Conservation (phyloP, 2,329 filamentous ascomycete species). For the Tolypocladium album region DNA sequence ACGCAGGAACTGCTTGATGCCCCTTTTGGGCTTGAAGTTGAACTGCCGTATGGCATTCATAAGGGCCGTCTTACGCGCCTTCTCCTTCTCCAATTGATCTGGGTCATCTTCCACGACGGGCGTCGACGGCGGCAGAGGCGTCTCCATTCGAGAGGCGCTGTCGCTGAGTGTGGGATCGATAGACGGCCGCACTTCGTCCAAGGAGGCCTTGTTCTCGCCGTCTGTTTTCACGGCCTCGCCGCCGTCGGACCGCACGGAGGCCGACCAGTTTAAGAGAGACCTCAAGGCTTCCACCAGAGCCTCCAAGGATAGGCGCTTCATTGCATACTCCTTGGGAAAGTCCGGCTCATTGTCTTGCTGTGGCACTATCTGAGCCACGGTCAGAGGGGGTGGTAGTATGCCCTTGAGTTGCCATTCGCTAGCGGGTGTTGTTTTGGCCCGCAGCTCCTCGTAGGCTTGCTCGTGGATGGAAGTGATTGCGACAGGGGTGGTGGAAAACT, state of each 20-base stretch:
- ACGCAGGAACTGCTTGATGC: conserved; percentile 71
- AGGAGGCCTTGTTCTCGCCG: conserved; percentile 24
- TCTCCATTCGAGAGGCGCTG: conserved; percentile 51
- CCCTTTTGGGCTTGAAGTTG: conserved; percentile 96
- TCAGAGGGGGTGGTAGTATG: conserved; percentile 78
- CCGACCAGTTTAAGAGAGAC: conserved; percentile 87
- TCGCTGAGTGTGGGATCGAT: conserved; percentile 60
- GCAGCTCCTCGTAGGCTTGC: conserved; percentile 75
- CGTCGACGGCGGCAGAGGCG: conserved; percentile 49
- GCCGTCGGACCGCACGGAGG: conserved; percentile 49
- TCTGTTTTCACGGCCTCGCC: conserved; percentile 16
- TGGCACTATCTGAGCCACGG: conserved; percentile 62
- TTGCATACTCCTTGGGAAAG: conserved; percentile 77
- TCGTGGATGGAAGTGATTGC: conserved; percentile 67
- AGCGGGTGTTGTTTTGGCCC: conserved; percentile 46
- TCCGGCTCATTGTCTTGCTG: conserved; percentile 52
- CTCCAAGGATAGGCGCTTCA: conserved; percentile 84
- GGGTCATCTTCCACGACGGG: conserved; percentile 78
- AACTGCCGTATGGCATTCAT: conserved; percentile 84
- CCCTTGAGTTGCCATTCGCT: conserved; percentile 79
- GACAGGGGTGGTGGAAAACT: conserved; percentile 72
- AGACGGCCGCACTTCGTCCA: conserved; percentile 42
- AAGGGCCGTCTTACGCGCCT: conserved; percentile 85
- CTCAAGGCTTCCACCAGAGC: conserved; percentile 79
- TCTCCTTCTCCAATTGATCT: conserved; percentile 86